These are phyloP conservation scores for Monsonia emarginata DNA, from an alignment of 441 rosid species.

Conservation along the genomic window DNA sequence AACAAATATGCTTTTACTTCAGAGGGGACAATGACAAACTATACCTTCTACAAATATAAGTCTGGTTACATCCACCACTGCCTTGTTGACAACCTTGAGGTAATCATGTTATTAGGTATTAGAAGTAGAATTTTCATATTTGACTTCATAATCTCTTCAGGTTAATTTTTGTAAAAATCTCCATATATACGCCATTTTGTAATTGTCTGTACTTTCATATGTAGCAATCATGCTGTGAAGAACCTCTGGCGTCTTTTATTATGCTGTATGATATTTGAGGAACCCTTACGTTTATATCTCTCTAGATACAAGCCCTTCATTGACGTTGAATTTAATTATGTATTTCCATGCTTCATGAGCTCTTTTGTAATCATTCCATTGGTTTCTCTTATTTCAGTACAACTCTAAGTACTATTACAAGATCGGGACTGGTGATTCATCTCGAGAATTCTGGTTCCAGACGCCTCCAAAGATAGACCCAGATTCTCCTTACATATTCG, in stretches of 20 bases:
- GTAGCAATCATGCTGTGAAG: neutral
- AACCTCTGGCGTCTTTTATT: neutral
- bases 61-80: constrained; percentile 88
- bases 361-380: constrained; percentile 1
- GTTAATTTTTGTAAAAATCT: neutral
- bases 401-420: constrained; percentile 57
- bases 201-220: neutral
- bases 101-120: constrained; percentile 19
- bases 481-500: constrained; percentile 58
- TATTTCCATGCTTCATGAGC: neutral
- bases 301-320: neutral
- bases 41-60: constrained; percentile 63
- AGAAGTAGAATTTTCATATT: neutral
- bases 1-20: constrained; percentile 47
- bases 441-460: constrained; percentile 58
- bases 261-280: neutral
- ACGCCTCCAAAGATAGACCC: constrained; percentile 57
- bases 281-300: neutral
- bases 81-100: constrained; percentile 71
- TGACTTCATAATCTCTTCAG: constrained; percentile 7
- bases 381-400: constrained; percentile 29
- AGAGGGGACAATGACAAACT: constrained; percentile 50
- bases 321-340: neutral
- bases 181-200: neutral
- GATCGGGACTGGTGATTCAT: constrained; percentile 42